Base-by-base conservation (phyloP, 2,329 filamentous ascomycete genomes). In the Teratosphaeria nubilosa region DNA sequence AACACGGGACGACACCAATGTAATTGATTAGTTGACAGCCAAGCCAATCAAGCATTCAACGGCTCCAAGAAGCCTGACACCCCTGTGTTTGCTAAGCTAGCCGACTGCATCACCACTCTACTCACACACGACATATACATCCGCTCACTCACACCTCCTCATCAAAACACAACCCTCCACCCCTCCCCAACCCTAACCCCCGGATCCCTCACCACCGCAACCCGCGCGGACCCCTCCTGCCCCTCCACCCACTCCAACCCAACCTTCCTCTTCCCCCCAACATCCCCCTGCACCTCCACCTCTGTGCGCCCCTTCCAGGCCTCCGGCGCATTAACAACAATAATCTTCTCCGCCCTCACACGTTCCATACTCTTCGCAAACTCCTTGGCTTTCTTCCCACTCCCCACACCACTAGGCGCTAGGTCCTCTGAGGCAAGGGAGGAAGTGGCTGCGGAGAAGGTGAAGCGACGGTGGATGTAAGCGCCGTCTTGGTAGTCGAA, bases 401-500 rank as follows among this genome's bases (percentile, higher is more conserved):
- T 81, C 55, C 71, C 72, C 73, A 66, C 82, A n/a, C 60, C 64
- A 11, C 58, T 34, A 9, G 60, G 16, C 9, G 59, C 83, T 6
- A 87, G 78, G 62, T 95, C 85, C n/a, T 80, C 80, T 0, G 88
- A 91, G 5, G 77, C 77, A n/a, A 97, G 77, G 0, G 78, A 78
- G 16, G 80, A 79, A 54, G 77, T 76, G 5, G 73, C 69, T 60
- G 74, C 76, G 30, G 78, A 75, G 60, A 91, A 87, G 25, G 76
- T 77, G 75, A 99, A 96, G 60, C 78, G 80, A 59, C 91, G 88
- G 75, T 96, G 86, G 66, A 97, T 91, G 74, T 88, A 96, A 61
- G 90, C 90, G 11, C 91, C 92, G 62, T 85, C 78, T 72, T 95
- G 79, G 70, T 89, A 91, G 57, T 96, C 90, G 65, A 91, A 99